phyloP scores from a whole-genome alignment of 2,329 filamentous ascomycete genomes.

The Chrysoporthe deuterocubensis region DNA sequence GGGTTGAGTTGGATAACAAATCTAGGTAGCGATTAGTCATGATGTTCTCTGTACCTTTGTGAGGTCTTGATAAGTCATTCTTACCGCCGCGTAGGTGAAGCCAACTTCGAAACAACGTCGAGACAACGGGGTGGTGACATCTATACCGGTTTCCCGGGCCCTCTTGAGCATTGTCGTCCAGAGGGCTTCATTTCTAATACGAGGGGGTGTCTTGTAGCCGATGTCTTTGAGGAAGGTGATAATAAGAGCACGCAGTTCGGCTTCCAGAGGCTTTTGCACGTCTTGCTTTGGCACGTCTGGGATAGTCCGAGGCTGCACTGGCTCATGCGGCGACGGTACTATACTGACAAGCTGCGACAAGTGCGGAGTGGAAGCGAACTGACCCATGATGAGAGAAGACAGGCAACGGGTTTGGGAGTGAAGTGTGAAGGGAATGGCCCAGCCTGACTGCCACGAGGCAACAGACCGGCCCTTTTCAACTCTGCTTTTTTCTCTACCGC shows the following conservation, averaged over 20 bases:
- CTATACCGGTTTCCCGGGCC: not conserved
- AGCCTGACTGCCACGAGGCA: not conserved
- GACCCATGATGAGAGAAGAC: not conserved
- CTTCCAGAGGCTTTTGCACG: not conserved
- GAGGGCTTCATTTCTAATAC: not conserved
- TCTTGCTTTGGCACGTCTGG: not conserved
- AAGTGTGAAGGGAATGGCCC: not conserved
- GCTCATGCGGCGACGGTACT: not conserved
- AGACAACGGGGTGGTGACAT: not conserved
- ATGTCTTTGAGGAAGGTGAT: constrained; percentile 3
- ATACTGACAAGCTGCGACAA: not conserved
- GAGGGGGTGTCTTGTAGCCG: not conserved
- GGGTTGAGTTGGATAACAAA: not conserved
- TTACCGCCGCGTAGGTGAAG: constrained; percentile 13
- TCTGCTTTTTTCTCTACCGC: not conserved
- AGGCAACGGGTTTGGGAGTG: not conserved
- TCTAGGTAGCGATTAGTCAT: not conserved
- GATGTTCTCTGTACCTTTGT: not conserved
- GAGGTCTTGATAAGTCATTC: not conserved
- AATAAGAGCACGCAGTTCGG: not conserved
- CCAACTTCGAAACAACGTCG: constrained; percentile 9
- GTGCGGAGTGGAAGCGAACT: not conserved
- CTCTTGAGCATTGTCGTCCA: constrained; percentile 13
- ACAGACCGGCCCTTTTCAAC: not conserved
- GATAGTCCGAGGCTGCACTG: not conserved